Evolutionary conservation across 2,329 filamentous ascomycete species (phyloP).

Genomic region (Aspergillus tubingensis): DNA sequence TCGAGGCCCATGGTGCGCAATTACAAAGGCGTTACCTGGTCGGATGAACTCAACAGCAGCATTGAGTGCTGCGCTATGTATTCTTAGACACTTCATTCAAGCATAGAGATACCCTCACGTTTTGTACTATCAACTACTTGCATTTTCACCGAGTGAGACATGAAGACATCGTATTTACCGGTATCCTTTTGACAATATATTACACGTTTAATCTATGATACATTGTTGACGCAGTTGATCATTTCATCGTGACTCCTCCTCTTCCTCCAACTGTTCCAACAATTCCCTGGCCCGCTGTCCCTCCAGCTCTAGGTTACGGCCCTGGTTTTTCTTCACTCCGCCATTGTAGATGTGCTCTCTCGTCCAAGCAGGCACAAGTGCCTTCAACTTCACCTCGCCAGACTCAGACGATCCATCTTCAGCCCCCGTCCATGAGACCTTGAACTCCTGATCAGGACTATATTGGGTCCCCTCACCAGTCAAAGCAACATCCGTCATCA

Average conservation of each 20-base stretch:
- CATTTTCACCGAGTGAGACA: conserved; percentile 1
- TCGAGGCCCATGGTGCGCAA: neutral
- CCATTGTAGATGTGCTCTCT: conserved; percentile 46
- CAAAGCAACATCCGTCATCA: conserved; percentile 79
- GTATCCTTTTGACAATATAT: conserved; percentile 12
- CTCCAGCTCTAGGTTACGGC: conserved; percentile 25
- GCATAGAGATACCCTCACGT: conserved; percentile 18
- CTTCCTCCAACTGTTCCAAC: conserved; percentile 41
- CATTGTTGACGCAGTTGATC: conserved; percentile 20
- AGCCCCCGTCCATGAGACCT: conserved; percentile 53
- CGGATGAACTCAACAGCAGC: neutral
- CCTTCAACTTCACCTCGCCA: conserved; percentile 64
- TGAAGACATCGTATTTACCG: neutral
- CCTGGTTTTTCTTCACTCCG: conserved; percentile 39
- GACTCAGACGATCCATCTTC: conserved; percentile 45
- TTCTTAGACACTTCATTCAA: conserved; percentile 4
- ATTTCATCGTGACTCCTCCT: conserved; percentile 31
- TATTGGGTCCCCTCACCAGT: conserved; percentile 67
- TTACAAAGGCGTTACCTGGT: neutral
- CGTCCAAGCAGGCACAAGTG: conserved; percentile 81
- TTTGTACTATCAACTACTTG: neutral
- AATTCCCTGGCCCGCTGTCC: conserved; percentile 38
- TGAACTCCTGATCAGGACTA: conserved; percentile 63
- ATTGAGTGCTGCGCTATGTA: neutral
- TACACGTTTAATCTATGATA: conserved; percentile 23